Conservation (phyloP, 2,329 filamentous ascomycete species). For the Neospermospora avenae region DNA sequence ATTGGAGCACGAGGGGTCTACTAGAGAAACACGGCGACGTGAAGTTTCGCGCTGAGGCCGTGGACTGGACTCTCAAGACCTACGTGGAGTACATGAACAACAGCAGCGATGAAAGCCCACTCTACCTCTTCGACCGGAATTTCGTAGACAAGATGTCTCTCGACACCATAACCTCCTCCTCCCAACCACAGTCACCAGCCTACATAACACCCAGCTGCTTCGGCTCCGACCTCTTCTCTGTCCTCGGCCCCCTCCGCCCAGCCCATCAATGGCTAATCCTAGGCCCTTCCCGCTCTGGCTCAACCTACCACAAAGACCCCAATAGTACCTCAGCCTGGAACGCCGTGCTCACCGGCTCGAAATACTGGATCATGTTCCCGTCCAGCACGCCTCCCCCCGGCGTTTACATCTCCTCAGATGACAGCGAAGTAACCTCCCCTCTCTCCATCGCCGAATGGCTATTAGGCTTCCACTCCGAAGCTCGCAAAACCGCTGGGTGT, state of each 20-base stretch:
- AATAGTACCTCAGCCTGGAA: constrained; percentile 85
- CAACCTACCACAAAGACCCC: constrained; percentile 87
- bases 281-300: constrained; percentile 81
- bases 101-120: constrained; percentile 78
- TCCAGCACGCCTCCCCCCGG: constrained; percentile 65
- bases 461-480: constrained; percentile 81
- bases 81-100: constrained; percentile 81
- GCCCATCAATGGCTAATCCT: constrained; percentile 92
- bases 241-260: constrained; percentile 74
- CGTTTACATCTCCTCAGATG: constrained; percentile 84
- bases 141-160: constrained; percentile 87
- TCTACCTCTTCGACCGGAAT: constrained; percentile 86
- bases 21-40: constrained; percentile 61
- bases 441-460: constrained; percentile 97
- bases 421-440: constrained; percentile 89
- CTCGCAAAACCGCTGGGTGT: constrained; percentile 71
- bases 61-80: constrained; percentile 83
- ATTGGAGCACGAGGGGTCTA: constrained; percentile 71
- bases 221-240: constrained; percentile 78
- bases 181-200: constrained; percentile 35
- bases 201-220: constrained; percentile 87
- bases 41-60: constrained; percentile 83
- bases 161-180: constrained; percentile 48
- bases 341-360: constrained; percentile 81
- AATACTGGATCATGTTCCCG: constrained; percentile 99